Evolutionary conservation across 2,329 filamentous ascomycete species (phyloP).

Genomic region (Venturia aucupariae): DNA sequence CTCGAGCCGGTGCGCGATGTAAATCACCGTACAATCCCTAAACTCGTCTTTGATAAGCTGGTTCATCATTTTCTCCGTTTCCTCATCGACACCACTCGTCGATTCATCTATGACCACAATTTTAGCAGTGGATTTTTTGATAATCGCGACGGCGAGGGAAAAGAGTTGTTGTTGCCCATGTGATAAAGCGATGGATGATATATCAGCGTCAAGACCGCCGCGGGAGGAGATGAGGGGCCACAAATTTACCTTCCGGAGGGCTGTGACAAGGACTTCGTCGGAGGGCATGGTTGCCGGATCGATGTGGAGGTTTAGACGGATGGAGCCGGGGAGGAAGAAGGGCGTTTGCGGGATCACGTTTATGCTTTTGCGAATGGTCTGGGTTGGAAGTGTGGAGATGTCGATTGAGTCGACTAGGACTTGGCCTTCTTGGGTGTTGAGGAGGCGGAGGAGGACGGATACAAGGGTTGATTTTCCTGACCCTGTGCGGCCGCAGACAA

Average conservation of each 20-base stretch:
- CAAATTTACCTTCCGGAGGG: not conserved
- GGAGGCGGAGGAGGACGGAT: not conserved
- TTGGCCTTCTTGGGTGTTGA: not conserved
- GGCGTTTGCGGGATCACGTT: not conserved
- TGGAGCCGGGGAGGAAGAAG: not conserved
- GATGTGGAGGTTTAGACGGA: not conserved
- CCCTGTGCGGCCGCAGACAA: not conserved
- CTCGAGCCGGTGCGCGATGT: constrained; percentile 54
- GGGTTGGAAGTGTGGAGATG: not conserved
- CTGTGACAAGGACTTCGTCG: not conserved
- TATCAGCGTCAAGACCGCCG: not conserved
- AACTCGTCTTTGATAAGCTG: constrained; percentile 48
- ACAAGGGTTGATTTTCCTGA: not conserved
- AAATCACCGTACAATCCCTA: constrained; percentile 51
- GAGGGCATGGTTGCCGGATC: not conserved
- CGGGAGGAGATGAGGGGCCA: not conserved
- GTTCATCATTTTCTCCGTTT: constrained; percentile 35
- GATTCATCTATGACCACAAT: constrained; percentile 2
- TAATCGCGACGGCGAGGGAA: constrained; percentile 46
- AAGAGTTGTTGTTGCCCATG: constrained; percentile 59
- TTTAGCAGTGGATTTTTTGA: not conserved
- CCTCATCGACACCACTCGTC: constrained; percentile 29
- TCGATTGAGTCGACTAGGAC: not conserved
- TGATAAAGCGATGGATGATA: constrained; percentile 40
- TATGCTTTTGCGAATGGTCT: not conserved